A percentile compares a stretch with the other conserved stretches of the same genome.
These are phyloP conservation scores for Ascochyta fabae DNA, from an alignment of 2,329 filamentous ascomycete species.

Conservation along the genomic window DNA sequence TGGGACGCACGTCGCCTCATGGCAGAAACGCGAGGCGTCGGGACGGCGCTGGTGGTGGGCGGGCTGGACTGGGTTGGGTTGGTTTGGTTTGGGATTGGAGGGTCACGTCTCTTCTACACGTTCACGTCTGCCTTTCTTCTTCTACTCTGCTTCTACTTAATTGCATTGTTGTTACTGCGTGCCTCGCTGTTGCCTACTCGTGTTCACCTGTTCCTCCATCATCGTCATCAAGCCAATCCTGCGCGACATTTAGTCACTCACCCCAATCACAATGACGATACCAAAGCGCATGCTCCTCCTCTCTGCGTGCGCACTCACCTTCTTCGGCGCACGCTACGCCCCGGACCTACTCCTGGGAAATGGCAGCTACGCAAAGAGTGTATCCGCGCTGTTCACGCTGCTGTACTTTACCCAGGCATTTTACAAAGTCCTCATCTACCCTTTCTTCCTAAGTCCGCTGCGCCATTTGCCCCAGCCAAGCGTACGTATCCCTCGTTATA, in stretches of 20 bases:
- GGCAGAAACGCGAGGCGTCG: constrained; percentile 17
- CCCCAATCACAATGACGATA: constrained; percentile 31
- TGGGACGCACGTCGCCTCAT: constrained; percentile 12
- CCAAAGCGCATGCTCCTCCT: constrained; percentile 37
- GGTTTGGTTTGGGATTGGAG: not conserved
- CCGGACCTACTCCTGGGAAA: constrained; percentile 40
- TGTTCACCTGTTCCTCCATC: not conserved
- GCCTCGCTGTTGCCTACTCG: not conserved
- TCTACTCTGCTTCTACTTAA: not conserved
- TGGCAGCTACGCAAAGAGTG: constrained; percentile 48
- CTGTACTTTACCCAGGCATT: constrained; percentile 44
- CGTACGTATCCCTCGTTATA: not conserved
- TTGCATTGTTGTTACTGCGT: not conserved
- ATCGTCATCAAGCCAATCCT: not conserved
- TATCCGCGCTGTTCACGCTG: constrained; percentile 49
- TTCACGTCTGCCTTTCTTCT: too few relatives aligned
- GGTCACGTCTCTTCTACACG: not conserved
- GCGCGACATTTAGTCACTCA: constrained; percentile 1
- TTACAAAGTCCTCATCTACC: constrained; percentile 62
- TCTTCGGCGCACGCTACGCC: constrained; percentile 43
- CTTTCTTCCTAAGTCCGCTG: constrained; percentile 64
- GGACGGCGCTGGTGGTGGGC: constrained; percentile 1
- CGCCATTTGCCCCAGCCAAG: constrained; percentile 61
- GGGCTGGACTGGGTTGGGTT: not conserved
- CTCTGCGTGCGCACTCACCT: constrained; percentile 31